Percentiles rank a stretch among this genome's conserved stretches.
Conservation (phyloP, 257 asterid genomes). For the Solanum lycopersicoides region DNA sequence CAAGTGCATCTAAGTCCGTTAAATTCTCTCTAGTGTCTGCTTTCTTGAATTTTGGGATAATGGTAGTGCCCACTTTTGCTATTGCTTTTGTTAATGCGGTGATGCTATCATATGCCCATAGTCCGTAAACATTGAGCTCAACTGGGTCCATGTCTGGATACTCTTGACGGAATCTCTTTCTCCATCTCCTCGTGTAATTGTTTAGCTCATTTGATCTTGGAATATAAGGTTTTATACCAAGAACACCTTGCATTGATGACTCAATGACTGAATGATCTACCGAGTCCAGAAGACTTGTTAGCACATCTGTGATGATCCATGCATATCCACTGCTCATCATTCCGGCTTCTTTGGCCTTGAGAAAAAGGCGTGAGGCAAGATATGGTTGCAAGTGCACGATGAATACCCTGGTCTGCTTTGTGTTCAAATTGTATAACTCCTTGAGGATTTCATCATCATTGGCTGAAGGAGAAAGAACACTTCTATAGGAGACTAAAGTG, state of each 20-base stretch:
- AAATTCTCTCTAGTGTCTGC: not conserved
- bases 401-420: constrained; percentile 36
- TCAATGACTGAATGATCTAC: constrained; percentile 17
- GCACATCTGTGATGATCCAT: constrained; percentile 39
- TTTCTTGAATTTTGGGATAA: constrained; percentile 1
- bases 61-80: constrained; percentile 7
- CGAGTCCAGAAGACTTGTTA: constrained; percentile 27
- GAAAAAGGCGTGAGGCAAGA: constrained; percentile 32
- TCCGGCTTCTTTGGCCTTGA: constrained; percentile 23
- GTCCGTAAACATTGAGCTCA: constrained; percentile 27
- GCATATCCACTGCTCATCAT: constrained; percentile 40
- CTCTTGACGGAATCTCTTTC: constrained; percentile 26
- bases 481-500: constrained; percentile 14
- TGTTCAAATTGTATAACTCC: constrained; percentile 23
- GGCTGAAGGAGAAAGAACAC: constrained; percentile 24
- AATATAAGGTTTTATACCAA: constrained; percentile 36
- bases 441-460: constrained; percentile 16
- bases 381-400: constrained; percentile 26
- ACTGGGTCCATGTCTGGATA: constrained; percentile 22
- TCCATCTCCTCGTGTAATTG: constrained; percentile 24
- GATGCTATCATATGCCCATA: constrained; percentile 42
- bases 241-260: constrained; percentile 44
- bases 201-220: constrained; percentile 15
- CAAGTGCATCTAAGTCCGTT: constrained; percentile 29
- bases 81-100: constrained; percentile 22